Base-by-base conservation (phyloP, 768 basidiomycete genomes). In the Phylloporus scabripes region DNA sequence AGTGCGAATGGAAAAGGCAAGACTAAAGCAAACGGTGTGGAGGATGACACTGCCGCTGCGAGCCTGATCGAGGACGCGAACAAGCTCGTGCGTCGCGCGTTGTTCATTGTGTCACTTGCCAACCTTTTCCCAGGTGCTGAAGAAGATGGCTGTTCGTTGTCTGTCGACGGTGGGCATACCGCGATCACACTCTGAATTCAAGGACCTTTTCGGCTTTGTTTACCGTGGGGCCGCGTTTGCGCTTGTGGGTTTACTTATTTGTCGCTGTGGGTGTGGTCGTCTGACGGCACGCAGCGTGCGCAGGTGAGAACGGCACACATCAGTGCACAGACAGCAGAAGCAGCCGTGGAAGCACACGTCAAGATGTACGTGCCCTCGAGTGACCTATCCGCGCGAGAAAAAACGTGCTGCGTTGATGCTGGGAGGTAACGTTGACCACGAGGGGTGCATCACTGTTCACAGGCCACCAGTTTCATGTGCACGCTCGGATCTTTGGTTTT, bases 11-110 rank as follows among this genome's bases (percentile, higher is more conserved):
- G 62, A 29, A 76, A 74, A 48, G 69, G 59, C 29, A 77, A 71
- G 62, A 70, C 68, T 7, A 71, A 67, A 23, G 61, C 60, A 1
- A 61, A 58, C 11, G 60, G 53, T 8, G 50, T 58, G 8, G 73
- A 53, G 65, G 71, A 8, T 8, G 49, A 41, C 6, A 50, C 59
- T 8, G 29, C 29, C 15, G 52, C 48, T 8, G 62, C 59, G 14
- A 53, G 54, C 21, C 55, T 70, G 48, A 57, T 78, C 36, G 83
- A 86, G 67, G 76, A 71, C 56, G 69, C 72, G 5, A 87, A 85
- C 60, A 86, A 82, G 63, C 74, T 73, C 52, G 85, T 85, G 53
- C 57, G 74, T 44, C 36, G 5, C 5, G 46, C n/a, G 21, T 23
- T 38, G 14, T 18, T 24, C 5, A 10, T 5, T n/a, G 12, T 28